phyloP scores from a whole-genome alignment of 2,329 filamentous ascomycete species.

The Lasiodiplodia sp. region DNA sequence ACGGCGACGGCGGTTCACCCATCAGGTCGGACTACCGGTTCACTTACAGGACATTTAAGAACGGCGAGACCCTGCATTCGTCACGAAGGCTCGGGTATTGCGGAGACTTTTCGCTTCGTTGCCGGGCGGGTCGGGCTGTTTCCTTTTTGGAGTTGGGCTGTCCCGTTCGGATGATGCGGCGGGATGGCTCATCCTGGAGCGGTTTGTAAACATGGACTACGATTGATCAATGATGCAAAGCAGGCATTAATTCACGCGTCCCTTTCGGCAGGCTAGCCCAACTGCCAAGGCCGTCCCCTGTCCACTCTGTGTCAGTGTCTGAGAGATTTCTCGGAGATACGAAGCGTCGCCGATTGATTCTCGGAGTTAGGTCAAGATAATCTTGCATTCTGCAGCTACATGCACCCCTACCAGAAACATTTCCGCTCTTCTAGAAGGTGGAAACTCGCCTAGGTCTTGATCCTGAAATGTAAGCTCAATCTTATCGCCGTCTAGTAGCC shows the following conservation, averaged over 20 bases:
- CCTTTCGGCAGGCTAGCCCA: background rate
- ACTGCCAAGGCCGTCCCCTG: background rate
- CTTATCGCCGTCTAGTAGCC: background rate
- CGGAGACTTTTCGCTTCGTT: too few species aligned
- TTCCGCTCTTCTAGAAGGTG: background rate
- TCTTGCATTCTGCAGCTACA: too few species aligned
- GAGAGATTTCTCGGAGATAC: background rate
- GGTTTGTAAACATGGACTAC: background rate
- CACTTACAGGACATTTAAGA: too few species aligned
- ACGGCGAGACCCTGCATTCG: too few species aligned
- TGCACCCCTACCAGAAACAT: background rate
- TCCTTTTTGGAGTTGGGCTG: background rate
- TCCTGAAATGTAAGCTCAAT: background rate
- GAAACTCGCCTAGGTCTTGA: background rate
- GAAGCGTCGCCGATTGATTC: background rate
- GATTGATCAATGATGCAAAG: background rate
- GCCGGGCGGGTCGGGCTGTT: background rate
- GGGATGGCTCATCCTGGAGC: background rate
- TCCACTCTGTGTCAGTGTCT: background rate
- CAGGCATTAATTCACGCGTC: background rate
- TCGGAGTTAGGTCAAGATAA: background rate
- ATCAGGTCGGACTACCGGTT: too few species aligned
- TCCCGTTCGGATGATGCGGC: background rate
- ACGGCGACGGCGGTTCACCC: too few species aligned
- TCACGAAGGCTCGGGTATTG: too few species aligned